Percentiles rank a stretch among this genome's conserved stretches.
Conservation (phyloP, 495 filamentous ascomycete genomes). For the Neurospora sp. region DNA sequence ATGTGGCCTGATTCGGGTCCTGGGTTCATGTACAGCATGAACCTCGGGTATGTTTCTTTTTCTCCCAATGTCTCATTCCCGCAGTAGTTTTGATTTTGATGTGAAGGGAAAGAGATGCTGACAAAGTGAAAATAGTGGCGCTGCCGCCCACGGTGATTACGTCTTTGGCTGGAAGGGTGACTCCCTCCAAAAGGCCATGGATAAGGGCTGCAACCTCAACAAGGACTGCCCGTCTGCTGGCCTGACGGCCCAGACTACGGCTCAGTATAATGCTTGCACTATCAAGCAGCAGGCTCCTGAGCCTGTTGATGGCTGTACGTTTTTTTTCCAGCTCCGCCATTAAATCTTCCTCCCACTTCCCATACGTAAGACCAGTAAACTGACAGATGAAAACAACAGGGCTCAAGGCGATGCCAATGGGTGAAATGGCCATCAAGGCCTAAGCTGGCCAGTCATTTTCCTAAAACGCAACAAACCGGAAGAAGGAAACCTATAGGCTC, state of each 20-base stretch:
- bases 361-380: neutral
- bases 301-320: conserved; percentile 42
- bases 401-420: conserved; percentile 42
- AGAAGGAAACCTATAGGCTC: neutral
- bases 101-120: neutral
- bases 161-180: conserved; percentile 66
- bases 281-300: conserved; percentile 39
- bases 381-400: conserved; percentile 17
- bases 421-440: conserved; percentile 42
- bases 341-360: neutral
- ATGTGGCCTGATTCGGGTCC: conserved; percentile 50
- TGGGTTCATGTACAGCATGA: conserved; percentile 41
- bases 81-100: conserved; percentile 16
- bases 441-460: conserved; percentile 7
- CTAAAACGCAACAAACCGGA: neutral
- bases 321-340: neutral
- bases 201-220: conserved; percentile 49
- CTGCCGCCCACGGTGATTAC: conserved; percentile 63
- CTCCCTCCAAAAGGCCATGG: conserved; percentile 53
- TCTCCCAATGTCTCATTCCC: neutral
- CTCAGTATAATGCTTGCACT: conserved; percentile 39
- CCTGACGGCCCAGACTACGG: conserved; percentile 31
- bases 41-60: conserved; percentile 32
- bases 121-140: conserved; percentile 17
- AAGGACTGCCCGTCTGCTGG: conserved; percentile 36